Conservation (phyloP, 2,329 filamentous ascomycete species). For the Neoarthrinium moseri region DNA sequence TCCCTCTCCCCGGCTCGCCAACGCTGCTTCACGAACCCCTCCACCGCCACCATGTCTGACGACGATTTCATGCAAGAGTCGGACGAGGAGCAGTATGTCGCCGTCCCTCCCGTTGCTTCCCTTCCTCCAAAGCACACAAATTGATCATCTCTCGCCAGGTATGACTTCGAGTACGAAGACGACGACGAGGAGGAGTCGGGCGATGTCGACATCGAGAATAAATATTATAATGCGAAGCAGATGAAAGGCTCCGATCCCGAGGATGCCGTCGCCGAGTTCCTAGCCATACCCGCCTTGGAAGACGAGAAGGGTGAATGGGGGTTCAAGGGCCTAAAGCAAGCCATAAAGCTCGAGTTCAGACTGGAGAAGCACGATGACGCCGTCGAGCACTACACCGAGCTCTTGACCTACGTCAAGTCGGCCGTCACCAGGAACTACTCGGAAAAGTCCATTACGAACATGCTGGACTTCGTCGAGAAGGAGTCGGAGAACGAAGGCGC, state of each 20-base stretch:
- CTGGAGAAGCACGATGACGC: conserved; percentile 86
- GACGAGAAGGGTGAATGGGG: conserved; percentile 96
- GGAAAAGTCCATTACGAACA: conserved; percentile 99
- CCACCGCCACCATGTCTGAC: conserved; percentile 65
- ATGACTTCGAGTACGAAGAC: conserved; percentile 97
- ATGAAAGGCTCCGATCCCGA: conserved; percentile 84
- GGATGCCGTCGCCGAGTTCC: conserved; percentile 86
- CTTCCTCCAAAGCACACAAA: too few relatives aligned
- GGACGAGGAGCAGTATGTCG: conserved; percentile 73
- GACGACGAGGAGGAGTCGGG: conserved; percentile 85
- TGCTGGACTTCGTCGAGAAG: conserved; percentile 97
- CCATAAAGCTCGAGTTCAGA: conserved; percentile 95
- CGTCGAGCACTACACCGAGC: conserved; percentile 87
- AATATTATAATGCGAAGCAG: conserved; percentile 99
- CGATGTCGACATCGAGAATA: conserved; percentile 96
- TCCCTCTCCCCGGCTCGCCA: too few relatives aligned
- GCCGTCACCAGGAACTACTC: conserved; percentile 98
- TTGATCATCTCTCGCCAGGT: conserved; percentile 44
- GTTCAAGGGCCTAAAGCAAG: conserved; percentile 97
- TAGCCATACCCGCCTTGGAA: conserved; percentile 83
- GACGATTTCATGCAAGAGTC: conserved; percentile 95
- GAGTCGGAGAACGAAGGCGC: conserved; percentile 67
- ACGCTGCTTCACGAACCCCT: too few relatives aligned
- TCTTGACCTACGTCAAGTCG: conserved; percentile 95
- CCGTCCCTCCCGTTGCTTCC: not conserved